Evolutionary conservation across 768 basidiomycete species (phyloP), one percentile per base, ranked within the genome.

Genomic region (Podaxis carcinomalis): DNA sequence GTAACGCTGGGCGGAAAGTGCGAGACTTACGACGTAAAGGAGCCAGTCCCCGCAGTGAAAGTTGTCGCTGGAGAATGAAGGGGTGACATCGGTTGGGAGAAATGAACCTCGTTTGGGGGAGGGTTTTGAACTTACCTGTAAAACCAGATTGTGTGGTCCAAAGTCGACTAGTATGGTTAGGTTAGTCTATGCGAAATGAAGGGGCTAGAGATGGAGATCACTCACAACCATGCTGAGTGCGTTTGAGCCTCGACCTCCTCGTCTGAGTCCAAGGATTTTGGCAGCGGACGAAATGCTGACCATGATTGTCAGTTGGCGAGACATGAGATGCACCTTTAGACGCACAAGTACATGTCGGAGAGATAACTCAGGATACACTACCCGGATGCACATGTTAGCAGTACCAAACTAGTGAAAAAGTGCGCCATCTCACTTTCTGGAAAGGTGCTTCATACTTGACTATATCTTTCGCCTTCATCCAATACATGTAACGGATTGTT

Each of bases 31-130:
- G 56, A 87, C 86, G 66, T 92, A 89, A 57, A 94, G 80, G 35
- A 93, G 65, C 84, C 92, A 93, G 61, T 93, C 88, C 27, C 86
- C 87, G 67, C 88, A 90, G 68, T 90, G 79, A 66, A 94, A 90
- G 51, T 80, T 73, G 66, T 93, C 80, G 64, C 90, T 92, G 65
- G 19, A 39, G 51, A 36, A 51, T 21, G 25, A 50, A 49, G 27
- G 40, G 47, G 55, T 32, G 19, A 4, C 23, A 36, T 50, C 9
- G 21, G 23, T 46, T 40, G 36, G 37, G 35, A 35, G 32, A 42
- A 42, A 32, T 40, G 14, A 50, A 35, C 28, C 21, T 4, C 9
- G 32, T 37, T 58, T 19, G 21, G 21, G 47, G 36, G 49, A 27
- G 32, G 5, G 56, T 49, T 32, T 49, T 37, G 36, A 14, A 67